Conservation (phyloP, 2,329 filamentous ascomycete species). For the Stagonosporopsis vannaccii region DNA sequence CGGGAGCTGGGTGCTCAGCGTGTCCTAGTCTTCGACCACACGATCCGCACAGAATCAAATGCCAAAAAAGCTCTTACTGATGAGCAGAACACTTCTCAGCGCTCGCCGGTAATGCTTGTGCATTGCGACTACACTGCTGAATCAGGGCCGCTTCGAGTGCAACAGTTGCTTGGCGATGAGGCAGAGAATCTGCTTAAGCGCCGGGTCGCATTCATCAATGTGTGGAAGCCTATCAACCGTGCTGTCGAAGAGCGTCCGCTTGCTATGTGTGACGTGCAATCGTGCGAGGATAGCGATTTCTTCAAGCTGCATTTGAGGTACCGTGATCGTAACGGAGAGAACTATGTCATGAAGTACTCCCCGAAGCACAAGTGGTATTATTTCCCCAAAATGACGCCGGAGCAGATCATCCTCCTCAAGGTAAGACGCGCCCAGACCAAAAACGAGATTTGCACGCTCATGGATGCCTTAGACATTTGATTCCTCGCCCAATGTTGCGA, state of each 20-base stretch:
- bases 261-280: conserved; percentile 52
- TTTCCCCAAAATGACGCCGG: conserved; percentile 49
- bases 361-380: conserved; percentile 51
- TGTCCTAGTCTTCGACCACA: conserved; percentile 60
- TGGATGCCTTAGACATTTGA: conserved; percentile 42
- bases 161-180: conserved; percentile 55
- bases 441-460: neutral
- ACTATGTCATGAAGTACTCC: conserved; percentile 50
- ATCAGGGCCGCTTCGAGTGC: conserved; percentile 53
- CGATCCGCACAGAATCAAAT: conserved; percentile 53
- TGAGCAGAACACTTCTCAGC: conserved; percentile 44
- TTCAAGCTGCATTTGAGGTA: conserved; percentile 53
- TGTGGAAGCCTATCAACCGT: conserved; percentile 57
- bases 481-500: conserved; percentile 41
- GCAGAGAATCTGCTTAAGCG: conserved; percentile 53
- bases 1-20: conserved; percentile 53
- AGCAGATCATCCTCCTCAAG: conserved; percentile 51
- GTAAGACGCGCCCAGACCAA: neutral
- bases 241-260: conserved; percentile 52
- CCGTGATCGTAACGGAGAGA: conserved; percentile 50
- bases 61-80: conserved; percentile 45
- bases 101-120: conserved; percentile 59
- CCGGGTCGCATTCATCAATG: conserved; percentile 60
- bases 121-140: conserved; percentile 60
- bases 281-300: conserved; percentile 48